A percentile compares a stretch with the other conserved stretches of the same genome.
Evolutionary conservation across 352 stramenopile genomes (phyloP).

Genomic region (Phytopythium aichiense): DNA sequence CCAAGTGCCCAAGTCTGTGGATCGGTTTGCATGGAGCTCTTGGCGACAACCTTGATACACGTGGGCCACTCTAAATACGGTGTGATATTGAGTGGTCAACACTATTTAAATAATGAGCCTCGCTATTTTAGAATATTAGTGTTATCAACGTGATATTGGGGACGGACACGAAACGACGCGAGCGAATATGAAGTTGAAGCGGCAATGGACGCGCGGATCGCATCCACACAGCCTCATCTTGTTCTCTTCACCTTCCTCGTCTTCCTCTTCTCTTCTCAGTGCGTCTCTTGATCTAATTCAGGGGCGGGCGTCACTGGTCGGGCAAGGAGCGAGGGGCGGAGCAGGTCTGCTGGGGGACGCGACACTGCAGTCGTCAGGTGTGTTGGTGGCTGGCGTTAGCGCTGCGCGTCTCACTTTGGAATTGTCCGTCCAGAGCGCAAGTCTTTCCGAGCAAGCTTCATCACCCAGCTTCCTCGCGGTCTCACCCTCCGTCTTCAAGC

Average conservation of each 20-base stretch:
- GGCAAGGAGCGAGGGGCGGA: neutral
- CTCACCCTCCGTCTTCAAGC: neutral
- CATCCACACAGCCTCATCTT: neutral
- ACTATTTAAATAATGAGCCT: neutral
- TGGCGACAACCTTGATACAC: neutral
- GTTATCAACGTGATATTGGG: neutral
- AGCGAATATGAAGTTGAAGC: neutral
- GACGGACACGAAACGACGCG: neutral
- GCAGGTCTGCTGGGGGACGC: too few species aligned
- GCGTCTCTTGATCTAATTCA: neutral
- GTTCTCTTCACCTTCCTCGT: neutral
- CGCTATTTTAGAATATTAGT: neutral
- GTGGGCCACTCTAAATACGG: neutral
- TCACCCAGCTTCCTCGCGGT: slow-evolving; percentile 8
- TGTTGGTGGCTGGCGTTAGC: neutral
- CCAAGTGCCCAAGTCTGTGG: neutral
- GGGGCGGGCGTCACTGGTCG: too few species aligned
- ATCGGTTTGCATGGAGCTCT: neutral
- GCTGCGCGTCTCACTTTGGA: slow-evolving; percentile 1
- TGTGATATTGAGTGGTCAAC: neutral
- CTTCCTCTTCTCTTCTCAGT: neutral
- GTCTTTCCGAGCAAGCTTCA: slow-evolving; percentile 5
- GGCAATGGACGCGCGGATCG: neutral
- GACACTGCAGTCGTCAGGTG: neutral
- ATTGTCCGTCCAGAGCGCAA: neutral